A percentile compares a stretch with the other conserved stretches of the same genome.
Evolutionary conservation across 2,329 filamentous ascomycete species (phyloP).

Genomic region (Colletotrichum sp.): DNA sequence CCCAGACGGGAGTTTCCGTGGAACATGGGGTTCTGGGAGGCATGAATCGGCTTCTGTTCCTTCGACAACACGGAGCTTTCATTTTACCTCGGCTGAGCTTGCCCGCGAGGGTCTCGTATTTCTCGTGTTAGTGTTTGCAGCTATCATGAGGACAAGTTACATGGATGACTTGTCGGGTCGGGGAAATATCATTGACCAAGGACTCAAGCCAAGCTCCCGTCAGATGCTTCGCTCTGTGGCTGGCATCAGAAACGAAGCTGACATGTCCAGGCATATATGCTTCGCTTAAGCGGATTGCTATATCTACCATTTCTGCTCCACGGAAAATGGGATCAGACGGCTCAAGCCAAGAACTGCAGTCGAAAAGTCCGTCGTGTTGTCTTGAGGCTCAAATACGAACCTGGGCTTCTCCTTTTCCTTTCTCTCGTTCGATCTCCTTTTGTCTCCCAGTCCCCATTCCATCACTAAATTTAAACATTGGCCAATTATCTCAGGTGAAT

Average conservation of each 20-base stretch:
- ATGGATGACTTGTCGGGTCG: not conserved
- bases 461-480: not conserved
- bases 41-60: not conserved
- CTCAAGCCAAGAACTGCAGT: not conserved
- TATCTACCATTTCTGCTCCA: not conserved
- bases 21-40: not conserved
- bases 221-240: not conserved
- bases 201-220: not conserved
- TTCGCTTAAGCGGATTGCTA: accelerated
- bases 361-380: not conserved
- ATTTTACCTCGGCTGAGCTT: not conserved
- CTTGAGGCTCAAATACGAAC: not conserved
- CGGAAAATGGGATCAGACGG: not conserved
- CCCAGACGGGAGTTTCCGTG: not conserved
- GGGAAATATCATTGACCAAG: not conserved
- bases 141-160: not conserved
- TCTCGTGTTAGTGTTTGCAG: not conserved
- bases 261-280: not conserved
- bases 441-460: not conserved
- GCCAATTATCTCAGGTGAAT: not conserved
- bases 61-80: not conserved
- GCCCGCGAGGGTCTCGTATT: not conserved
- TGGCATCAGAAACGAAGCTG: not conserved
- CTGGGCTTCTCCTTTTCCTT: not conserved
- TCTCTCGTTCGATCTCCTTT: accelerated